These are phyloP conservation scores for Suhomyces guaymorum DNA, from an alignment of 1,139 yeast species.

Conservation along the genomic window DNA sequence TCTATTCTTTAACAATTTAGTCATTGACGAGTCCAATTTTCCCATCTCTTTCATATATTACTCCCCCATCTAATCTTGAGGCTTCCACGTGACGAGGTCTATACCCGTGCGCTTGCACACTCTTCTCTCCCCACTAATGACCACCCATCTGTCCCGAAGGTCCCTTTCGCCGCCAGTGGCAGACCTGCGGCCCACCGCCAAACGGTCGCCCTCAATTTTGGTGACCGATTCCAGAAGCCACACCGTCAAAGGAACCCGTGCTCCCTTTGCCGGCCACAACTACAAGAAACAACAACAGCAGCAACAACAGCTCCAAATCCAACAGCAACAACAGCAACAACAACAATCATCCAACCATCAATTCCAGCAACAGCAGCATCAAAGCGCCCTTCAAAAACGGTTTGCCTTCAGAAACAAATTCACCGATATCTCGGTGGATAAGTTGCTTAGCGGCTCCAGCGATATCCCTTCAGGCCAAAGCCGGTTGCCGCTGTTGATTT, in stretches of 20 bases:
- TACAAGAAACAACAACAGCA: slow-evolving; percentile 42
- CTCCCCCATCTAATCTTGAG: no score
- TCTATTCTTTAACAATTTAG: no score
- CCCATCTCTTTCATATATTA: no score
- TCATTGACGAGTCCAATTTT: no score
- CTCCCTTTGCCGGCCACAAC: slow-evolving; percentile 81
- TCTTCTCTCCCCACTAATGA: slow-evolving; percentile 4
- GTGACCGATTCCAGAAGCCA: slow-evolving; percentile 84
- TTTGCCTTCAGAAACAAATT: slow-evolving; percentile 46
- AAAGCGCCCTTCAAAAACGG: slow-evolving; percentile 28
- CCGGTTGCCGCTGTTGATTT: slow-evolving; percentile 41
- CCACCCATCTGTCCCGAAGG: slow-evolving; percentile 5
- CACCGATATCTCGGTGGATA: slow-evolving; percentile 72
- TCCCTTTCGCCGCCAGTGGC: slow-evolving; percentile 8
- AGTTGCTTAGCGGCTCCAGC: slow-evolving; percentile 69
- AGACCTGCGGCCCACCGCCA: slow-evolving; percentile 61
- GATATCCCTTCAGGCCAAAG: slow-evolving; percentile 83
- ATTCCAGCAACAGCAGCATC: slow-evolving; percentile 21
- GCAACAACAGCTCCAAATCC: slow-evolving; percentile 16
- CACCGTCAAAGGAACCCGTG: slow-evolving; percentile 57
- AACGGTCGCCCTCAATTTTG: slow-evolving; percentile 86
- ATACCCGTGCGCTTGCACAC: background rate
- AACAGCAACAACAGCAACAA: slow-evolving; percentile 14
- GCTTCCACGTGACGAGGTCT: background rate
- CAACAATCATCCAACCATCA: slow-evolving; percentile 15